These are phyloP conservation scores for Quercus lobata DNA, from an alignment of 331 rosid species.

Conservation along the genomic window DNA sequence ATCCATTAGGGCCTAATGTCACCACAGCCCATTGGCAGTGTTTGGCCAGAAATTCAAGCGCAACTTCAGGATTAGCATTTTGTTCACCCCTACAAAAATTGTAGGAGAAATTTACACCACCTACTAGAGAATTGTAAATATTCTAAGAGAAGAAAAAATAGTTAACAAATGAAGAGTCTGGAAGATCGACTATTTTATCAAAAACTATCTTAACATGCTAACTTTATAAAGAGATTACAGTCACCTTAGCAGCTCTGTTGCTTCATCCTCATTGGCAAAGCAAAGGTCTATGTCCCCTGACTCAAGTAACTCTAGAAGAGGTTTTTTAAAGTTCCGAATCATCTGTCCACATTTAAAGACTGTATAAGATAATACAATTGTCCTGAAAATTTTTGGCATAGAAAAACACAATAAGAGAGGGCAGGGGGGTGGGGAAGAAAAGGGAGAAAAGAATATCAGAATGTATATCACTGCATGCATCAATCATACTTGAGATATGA, in stretches of 20 bases:
- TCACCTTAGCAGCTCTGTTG: constrained; percentile 87
- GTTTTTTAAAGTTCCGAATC: constrained; percentile 69
- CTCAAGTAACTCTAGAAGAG: constrained; percentile 65
- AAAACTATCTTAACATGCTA: constrained; percentile 1
- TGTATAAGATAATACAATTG: constrained; percentile 7
- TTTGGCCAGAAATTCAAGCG: constrained; percentile 66
- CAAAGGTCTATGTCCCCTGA: constrained; percentile 84
- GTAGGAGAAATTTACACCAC: constrained; percentile 18
- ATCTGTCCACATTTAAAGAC: constrained; percentile 57
- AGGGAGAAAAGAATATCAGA: neutral
- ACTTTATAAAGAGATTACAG: constrained; percentile 7
- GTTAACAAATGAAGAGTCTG: constrained; percentile 12
- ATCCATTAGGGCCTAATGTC: constrained; percentile 82
- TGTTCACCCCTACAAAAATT: constrained; percentile 48
- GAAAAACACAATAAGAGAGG: neutral
- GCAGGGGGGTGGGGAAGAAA: neutral
- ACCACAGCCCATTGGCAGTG: constrained; percentile 93
- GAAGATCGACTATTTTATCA: constrained; percentile 7
- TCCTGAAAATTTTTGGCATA: constrained; percentile 15
- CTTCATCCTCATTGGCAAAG: constrained; percentile 98
- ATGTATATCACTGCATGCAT: neutral
- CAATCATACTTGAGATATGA: neutral
- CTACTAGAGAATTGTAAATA: neutral
- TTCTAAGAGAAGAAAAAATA: neutral
- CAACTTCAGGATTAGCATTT: constrained; percentile 47